Conservation (phyloP, 352 stramenopile genomes). For the Globisporangium viniferum region DNA sequence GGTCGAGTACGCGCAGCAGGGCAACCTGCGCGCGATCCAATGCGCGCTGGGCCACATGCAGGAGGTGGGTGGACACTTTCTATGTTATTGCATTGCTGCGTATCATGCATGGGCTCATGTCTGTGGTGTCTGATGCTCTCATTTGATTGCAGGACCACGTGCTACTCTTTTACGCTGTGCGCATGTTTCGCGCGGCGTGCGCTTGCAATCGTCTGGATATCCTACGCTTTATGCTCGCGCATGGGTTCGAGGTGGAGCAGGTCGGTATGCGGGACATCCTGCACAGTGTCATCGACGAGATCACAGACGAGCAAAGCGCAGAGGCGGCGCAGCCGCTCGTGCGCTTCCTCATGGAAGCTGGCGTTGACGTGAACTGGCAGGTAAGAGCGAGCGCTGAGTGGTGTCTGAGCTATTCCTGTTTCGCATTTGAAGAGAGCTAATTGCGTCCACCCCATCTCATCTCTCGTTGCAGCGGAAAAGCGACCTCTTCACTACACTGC, state of each 20-base stretch:
- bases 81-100: background rate
- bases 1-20: slow-evolving; percentile 38
- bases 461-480: slow-evolving; percentile 26
- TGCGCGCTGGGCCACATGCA: slow-evolving; percentile 43
- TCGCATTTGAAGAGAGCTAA: background rate
- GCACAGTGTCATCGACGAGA: slow-evolving; percentile 41
- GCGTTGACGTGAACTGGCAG: slow-evolving; percentile 76
- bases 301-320: slow-evolving; percentile 23
- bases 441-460: background rate
- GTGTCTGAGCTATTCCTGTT: background rate
- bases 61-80: slow-evolving; percentile 22
- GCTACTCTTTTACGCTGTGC: slow-evolving; percentile 58
- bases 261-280: slow-evolving; percentile 52
- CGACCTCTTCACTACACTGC: slow-evolving; percentile 63
- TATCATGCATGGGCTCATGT: background rate
- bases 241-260: slow-evolving; percentile 64
- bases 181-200: slow-evolving; percentile 70
- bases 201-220: slow-evolving; percentile 41
- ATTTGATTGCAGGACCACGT: slow-evolving; percentile 31
- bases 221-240: slow-evolving; percentile 55
- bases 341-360: slow-evolving; percentile 56
- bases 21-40: slow-evolving; percentile 52
- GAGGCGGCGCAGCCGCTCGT: slow-evolving; percentile 52
- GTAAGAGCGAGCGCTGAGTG: slow-evolving; percentile 10
- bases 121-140: background rate